Base-by-base conservation (phyloP, 2,329 filamentous ascomycete species). In the Cryphonectria japonica region DNA sequence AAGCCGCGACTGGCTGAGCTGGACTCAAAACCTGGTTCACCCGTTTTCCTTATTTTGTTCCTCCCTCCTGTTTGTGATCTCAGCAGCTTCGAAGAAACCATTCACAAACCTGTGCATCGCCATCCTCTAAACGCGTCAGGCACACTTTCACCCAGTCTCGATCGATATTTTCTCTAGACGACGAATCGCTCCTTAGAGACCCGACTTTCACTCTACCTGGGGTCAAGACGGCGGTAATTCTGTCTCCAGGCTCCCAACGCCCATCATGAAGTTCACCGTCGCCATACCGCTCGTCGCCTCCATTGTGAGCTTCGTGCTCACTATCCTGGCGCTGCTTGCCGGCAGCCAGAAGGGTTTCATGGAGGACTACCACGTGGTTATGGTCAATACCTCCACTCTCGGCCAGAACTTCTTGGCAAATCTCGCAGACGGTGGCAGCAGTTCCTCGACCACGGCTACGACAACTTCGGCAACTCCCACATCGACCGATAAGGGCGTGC, bases 381-480 rank as follows among this genome's bases (percentile, higher is more conserved):
- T 79, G 80, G 78, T 84, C 73, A 83, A 84, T 76, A 81, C 81
- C 65, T 82, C 82, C 29, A 75, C 76, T 16, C 80, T 84, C 54
- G 82, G 82, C 32, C 79, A 81, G 50, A 78, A 82, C 65, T 78
- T 82, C 54, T 73, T 84, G 50, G 75, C 77, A 9, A 75, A 54
- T 65, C 46, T 64, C 54, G 59, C 66, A 43, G 46, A 32, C 29
- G 59, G 46, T 22, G 62, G 71, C 22, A 57, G 65, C 29, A 50
- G 69, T 72, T 78, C 62, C 74, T 75, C 37, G 75, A 72, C 57
- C 72, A 78, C 37, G 75, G 72, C 52, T 71, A 78, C 69, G 72
- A 78, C 69, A 69, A 75, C 52, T 72, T 77, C 46, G 57, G 74
- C 60, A 74, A 76, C 41, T 71, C 50, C 72, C 60, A 73, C 70